Evolutionary conservation across 176 grass and related monocot genomes (phyloP), one percentile per base, ranked within the genome.

Genomic region (Pontederia paniculata): DNA sequence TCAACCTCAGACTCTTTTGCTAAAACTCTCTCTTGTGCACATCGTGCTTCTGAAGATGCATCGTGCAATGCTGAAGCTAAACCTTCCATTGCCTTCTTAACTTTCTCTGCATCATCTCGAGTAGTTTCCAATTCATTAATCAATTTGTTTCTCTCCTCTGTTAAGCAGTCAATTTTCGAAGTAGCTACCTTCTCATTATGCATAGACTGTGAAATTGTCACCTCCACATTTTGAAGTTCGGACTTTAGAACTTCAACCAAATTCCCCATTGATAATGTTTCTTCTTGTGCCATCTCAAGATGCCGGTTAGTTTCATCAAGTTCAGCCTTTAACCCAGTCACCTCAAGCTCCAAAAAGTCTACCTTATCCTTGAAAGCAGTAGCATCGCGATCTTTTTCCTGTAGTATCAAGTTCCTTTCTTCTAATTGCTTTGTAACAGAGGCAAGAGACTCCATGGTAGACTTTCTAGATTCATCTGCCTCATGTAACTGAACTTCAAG

Each of bases 31-130:
- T 96, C 90, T 45, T 80, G 81, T 2, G 68, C 57, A 51, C 78
- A 85, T 66, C 79, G 85, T 12, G 77, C 83, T 82, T 89, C 79
- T 46, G 70, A 66, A 44, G 90, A 89, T 63, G 86, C 76, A 75
- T 96, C 90, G 13, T 89, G 85, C 62, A 96, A 83, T 51, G 90
- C 90, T 45, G 82, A 89, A 58, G 90, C 82, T 37, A 89, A 78
- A 67, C 80, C 85, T 53, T 89, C 90, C 90, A 86, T 95, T 62
- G 79, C 90, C 80, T 89, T 83, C 73, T 96, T 89, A 57, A 84
- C 53, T 52, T 96, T 75, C 51, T 96, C 81, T 25, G 66, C 47
- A 70, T 89, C 85, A 63, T 80, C 76, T 73, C 57, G 82, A 56
- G 56, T 83, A 48, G 48, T 47, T 70, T 81, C 63, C 31, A 89